Percentiles rank a stretch among this genome's conserved stretches.
Conservation (phyloP, 495 filamentous ascomycete species). For the Penicillium lividum region DNA sequence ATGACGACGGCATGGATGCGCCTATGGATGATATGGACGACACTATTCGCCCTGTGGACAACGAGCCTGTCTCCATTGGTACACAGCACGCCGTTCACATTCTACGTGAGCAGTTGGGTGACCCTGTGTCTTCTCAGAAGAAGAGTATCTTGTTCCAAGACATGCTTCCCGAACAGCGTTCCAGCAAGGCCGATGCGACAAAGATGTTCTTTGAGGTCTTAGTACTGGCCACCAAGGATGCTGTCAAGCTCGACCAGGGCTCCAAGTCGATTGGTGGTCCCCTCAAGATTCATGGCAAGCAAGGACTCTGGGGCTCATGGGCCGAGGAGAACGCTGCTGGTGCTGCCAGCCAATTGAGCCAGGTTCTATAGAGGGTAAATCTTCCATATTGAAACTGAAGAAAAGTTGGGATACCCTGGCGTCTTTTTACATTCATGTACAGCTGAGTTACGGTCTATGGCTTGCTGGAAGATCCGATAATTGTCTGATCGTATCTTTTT, state of each 20-base stretch:
- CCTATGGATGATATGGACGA: conserved; percentile 68
- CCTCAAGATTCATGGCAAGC: conserved; percentile 81
- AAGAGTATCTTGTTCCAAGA: conserved; percentile 89
- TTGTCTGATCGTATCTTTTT: conserved; percentile 23
- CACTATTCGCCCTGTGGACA: conserved; percentile 76
- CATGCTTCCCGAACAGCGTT: conserved; percentile 75
- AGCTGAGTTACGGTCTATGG: conserved; percentile 31
- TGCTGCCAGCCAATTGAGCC: conserved; percentile 40
- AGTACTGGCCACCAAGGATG: conserved; percentile 95
- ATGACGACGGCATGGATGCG: conserved; percentile 54
- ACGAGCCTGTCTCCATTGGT: conserved; percentile 79
- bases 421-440: conserved; percentile 34
- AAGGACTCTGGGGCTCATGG: conserved; percentile 93
- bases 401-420: conserved; percentile 24
- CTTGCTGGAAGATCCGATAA: conserved; percentile 30
- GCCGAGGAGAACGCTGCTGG: conserved; percentile 78
- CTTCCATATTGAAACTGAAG: not conserved
- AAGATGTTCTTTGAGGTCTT: conserved; percentile 99
- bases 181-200: conserved; percentile 84
- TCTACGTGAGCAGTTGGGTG: conserved; percentile 82
- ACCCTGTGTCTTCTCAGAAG: conserved; percentile 60
- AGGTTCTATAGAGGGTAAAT: conserved; percentile 27
- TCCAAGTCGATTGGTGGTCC: conserved; percentile 68
- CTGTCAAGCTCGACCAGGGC: conserved; percentile 94
- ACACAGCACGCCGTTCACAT: conserved; percentile 96